These are phyloP conservation scores for Coemansia sp. DNA, from an alignment of 192 early-diverging fungal species.

Conservation along the genomic window DNA sequence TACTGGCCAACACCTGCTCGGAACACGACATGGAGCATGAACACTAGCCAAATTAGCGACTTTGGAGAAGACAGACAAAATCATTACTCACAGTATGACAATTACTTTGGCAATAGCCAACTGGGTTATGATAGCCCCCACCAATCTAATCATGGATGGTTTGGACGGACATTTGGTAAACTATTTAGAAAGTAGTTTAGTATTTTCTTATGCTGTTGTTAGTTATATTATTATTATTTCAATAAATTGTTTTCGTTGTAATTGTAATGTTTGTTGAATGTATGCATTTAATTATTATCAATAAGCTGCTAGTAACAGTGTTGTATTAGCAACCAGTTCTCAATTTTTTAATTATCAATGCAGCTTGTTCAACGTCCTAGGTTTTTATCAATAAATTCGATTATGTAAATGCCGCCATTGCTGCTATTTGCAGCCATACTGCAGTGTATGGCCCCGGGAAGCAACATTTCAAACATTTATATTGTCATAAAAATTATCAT, in stretches of 20 bases:
- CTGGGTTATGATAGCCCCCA: background rate
- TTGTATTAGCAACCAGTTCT: constrained; percentile 30
- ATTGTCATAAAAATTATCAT: constrained; percentile 42
- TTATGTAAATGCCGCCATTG: constrained; percentile 24
- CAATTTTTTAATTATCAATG: constrained; percentile 22
- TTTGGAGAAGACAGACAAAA: constrained; percentile 1
- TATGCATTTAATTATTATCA: too few species aligned
- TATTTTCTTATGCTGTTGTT: too few species aligned
- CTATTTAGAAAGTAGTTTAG: background rate
- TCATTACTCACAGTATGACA: background rate
- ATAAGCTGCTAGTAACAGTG: too few species aligned
- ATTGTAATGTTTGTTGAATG: too few species aligned
- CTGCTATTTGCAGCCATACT: constrained; percentile 46
- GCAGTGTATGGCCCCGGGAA: constrained; percentile 8
- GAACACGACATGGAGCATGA: constrained; percentile 6
- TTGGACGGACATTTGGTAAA: constrained; percentile 1
- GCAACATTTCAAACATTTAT: constrained; percentile 33
- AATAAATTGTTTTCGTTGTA: too few species aligned
- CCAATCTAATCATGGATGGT: constrained; percentile 2
- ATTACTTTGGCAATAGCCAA: background rate
- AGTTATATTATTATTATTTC: too few species aligned
- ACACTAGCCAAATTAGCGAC: constrained; percentile 3
- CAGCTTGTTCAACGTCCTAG: constrained; percentile 21
- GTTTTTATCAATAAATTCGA: constrained; percentile 32
- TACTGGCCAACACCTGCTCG: constrained; percentile 5